These are phyloP conservation scores for Salvia splendens DNA, from an alignment of 257 asterid genomes.

Conservation along the genomic window DNA sequence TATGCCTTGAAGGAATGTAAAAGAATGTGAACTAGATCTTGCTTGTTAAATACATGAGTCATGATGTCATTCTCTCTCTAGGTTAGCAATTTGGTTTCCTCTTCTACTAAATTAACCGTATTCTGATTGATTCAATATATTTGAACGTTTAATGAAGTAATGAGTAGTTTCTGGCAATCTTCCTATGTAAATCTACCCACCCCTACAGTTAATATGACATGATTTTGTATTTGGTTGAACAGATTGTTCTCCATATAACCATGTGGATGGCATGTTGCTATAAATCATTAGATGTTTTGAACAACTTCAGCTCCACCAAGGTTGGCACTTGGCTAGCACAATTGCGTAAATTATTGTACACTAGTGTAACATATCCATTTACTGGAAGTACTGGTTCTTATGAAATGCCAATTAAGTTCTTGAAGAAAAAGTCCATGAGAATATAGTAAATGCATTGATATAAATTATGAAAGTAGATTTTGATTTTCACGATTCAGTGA, in stretches of 20 bases:
- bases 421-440: neutral
- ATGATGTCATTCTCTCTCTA: neutral
- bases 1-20: neutral
- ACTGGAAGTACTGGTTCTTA: neutral
- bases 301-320: conserved; percentile 6
- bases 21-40: neutral
- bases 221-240: neutral
- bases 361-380: conserved; percentile 23
- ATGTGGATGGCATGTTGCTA: conserved; percentile 12
- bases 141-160: neutral
- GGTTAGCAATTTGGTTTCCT: neutral
- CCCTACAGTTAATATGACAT: neutral
- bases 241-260: neutral
- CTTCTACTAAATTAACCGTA: neutral
- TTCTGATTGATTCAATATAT: neutral
- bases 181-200: no score
- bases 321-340: conserved; percentile 21
- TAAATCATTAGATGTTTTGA: conserved; percentile 19
- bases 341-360: conserved; percentile 1
- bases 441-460: neutral
- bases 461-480: conserved; percentile 3
- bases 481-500: neutral
- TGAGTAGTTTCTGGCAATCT: no score
- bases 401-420: neutral
- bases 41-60: conserved; percentile 17